Conservation (phyloP, 306 rosid species). For the Medicago truncatula region MtrunA17r5.0-ANR NC_053044.1:51232501-51233000, state of each 20-base stretch:
- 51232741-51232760: conserved; percentile 43
- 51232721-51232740: conserved; percentile 8
- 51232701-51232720: neutral
- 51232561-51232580: conserved; percentile 38
- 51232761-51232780: conserved; percentile 30
- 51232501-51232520: conserved; percentile 56
- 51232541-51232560: neutral
- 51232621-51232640: conserved; percentile 7
- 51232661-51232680: conserved; percentile 36
- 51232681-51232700: neutral
- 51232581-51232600: conserved; percentile 49
- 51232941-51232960: conserved; percentile 31
- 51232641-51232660: neutral
- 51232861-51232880: conserved; percentile 49
- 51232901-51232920: neutral
- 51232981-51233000: conserved; percentile 26
- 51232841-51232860: conserved; percentile 43
- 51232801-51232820: conserved; percentile 41
- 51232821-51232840: too few relatives aligned
- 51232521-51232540: neutral
- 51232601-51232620: conserved; percentile 4
- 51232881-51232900: conserved; percentile 30
- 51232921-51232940: neutral
- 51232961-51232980: conserved; percentile 21
- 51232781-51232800: conserved; percentile 36